These are phyloP conservation scores for Gastrolobium bilobum DNA, from an alignment of 306 rosid species.

Conservation along the genomic window DNA sequence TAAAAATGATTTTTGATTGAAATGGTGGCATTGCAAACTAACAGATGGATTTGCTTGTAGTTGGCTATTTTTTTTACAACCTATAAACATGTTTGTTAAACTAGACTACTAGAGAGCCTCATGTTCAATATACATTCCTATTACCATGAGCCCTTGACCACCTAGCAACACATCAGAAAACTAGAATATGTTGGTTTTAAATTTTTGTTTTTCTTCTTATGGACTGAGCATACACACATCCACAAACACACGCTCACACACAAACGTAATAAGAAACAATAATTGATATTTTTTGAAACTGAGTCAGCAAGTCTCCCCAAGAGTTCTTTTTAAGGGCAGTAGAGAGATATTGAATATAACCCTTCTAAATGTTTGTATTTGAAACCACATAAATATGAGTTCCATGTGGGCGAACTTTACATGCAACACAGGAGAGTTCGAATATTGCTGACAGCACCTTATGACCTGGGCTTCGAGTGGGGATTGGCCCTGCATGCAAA, in stretches of 20 bases:
- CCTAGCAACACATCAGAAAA: background rate
- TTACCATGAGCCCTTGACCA: slow-evolving; percentile 4
- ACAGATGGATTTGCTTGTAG: background rate
- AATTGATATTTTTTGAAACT: background rate
- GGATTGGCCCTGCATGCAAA: background rate
- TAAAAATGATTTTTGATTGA: slow-evolving; percentile 7
- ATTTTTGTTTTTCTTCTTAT: background rate
- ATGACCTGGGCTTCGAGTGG: background rate
- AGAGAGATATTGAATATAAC: slow-evolving; percentile 11
- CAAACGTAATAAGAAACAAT: background rate
- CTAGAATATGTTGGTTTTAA: background rate
- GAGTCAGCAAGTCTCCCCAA: background rate
- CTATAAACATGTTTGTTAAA: background rate
- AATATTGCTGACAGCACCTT: background rate
- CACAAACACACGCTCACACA: background rate
- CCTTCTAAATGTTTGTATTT: slow-evolving; percentile 4
- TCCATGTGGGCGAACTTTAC: background rate
- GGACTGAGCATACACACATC: background rate
- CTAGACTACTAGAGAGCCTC: slow-evolving; percentile 29
- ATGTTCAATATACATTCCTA: background rate
- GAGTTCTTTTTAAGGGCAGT: background rate
- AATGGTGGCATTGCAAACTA: slow-evolving; percentile 10
- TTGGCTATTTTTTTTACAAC: background rate
- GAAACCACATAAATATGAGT: background rate
- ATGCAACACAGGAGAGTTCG: background rate